Evolutionary conservation across 2,329 filamentous ascomycete genomes (phyloP), one percentile per base, ranked within the genome.

Genomic region (Lasiodiplodia sp.): DNA sequence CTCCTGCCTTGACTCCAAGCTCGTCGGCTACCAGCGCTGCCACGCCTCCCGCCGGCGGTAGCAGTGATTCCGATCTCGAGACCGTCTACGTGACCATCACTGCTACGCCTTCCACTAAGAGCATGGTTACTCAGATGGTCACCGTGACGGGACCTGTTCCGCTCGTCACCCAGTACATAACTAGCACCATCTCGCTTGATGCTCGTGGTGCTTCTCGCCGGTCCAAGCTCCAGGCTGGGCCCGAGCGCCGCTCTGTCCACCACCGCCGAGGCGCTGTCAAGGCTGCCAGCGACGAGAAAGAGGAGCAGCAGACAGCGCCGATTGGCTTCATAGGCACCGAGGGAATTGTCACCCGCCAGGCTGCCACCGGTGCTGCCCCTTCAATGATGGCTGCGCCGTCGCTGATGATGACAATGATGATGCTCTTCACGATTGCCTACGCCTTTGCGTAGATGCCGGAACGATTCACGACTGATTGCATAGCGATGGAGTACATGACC

Each of bases 381-480:
- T 66, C 63, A 8, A 34, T 37, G 52, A 56, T 44, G 49, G 63
- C 63, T 55, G 52, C 55, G 63, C 63, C 63, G 34, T 66, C 63
- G 34, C 28, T 56, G 63, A 66, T 66, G 63, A 56, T 34, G 34
- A 25, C 55, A 18, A 56, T 47, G 21, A 18, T 47, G 44, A 65
- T 65, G 28, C 34, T 65, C 18, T 66, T 66, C 51, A 66, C 51
- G 63, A 66, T 66, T 28, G 51, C 63, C 63, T 66, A 66, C 23
- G 63, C 21, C 8, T 47, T 66, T 18, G 63, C 51, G 21, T 66
- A 66, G 51, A 66, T 40, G 31, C 25, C 49, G 21, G 52, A n/a
- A 66, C 51, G 63, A 66, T 47, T 66, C 25, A 66, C 51, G 63
- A 66, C 51, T 56, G 63, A 37, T 44, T 66, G 63, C 63, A 66